phyloP scores from a whole-genome alignment of 768 basidiomycete species.

The Mycena rosella region DNA sequence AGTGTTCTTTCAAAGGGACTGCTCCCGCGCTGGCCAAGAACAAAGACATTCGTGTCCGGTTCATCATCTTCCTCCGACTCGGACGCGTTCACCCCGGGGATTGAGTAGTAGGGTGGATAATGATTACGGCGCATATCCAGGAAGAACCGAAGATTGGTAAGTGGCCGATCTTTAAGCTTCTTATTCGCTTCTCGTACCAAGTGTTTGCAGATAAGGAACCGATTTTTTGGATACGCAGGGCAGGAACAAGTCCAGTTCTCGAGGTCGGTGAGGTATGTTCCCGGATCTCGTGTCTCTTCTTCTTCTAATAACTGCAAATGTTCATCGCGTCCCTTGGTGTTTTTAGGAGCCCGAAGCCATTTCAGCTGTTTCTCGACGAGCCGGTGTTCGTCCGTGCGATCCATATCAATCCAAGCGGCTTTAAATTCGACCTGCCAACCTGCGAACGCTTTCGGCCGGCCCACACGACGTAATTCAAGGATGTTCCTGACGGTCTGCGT shows the following conservation, averaged over 20 bases:
- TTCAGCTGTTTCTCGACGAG: conserved; percentile 37
- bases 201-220: conserved; percentile 39
- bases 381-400: conserved; percentile 33
- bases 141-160: conserved; percentile 28
- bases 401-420: conserved; percentile 37
- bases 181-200: conserved; percentile 32
- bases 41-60: no score
- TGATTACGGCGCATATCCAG: conserved; percentile 19
- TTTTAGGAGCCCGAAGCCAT: conserved; percentile 16
- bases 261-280: conserved; percentile 32
- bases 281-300: conserved; percentile 27
- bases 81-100: neutral
- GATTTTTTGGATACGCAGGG: conserved; percentile 7
- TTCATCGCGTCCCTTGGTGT: conserved; percentile 1
- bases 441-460: conserved; percentile 31
- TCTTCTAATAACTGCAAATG: conserved; percentile 27
- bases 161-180: conserved; percentile 27
- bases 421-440: conserved; percentile 39
- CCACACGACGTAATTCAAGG: conserved; percentile 30
- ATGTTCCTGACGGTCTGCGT: conserved; percentile 32
- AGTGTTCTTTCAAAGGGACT: no score
- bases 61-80: neutral
- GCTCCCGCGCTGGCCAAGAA: no score
- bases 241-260: conserved; percentile 35
- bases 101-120: conserved; percentile 29